Conservation (phyloP, 768 basidiomycete genomes). For the Lanmaoa rubissima region DNA sequence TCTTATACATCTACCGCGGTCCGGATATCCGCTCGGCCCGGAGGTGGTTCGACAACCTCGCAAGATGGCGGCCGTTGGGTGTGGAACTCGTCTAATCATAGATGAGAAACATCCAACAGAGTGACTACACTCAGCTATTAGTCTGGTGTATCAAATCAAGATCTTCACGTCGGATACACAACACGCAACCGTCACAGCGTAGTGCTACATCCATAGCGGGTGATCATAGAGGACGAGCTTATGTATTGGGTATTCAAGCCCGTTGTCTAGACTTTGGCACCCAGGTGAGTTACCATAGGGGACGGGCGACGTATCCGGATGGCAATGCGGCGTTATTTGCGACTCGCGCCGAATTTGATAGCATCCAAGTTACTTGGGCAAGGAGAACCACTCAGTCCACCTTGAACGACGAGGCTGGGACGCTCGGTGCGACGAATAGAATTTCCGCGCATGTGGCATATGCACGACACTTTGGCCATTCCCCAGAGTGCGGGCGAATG, state of each 20-base stretch:
- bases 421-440: background rate
- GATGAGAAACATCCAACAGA: background rate
- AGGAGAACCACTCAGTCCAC: too few relatives aligned
- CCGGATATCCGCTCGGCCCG: constrained; percentile 12
- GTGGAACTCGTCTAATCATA: background rate
- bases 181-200: too few relatives aligned
- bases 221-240: background rate
- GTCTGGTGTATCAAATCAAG: too few relatives aligned
- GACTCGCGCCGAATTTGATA: too few relatives aligned
- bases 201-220: too few relatives aligned
- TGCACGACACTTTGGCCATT: background rate
- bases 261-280: background rate
- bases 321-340: too few relatives aligned
- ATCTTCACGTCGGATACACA: too few relatives aligned
- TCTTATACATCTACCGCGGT: constrained; percentile 6
- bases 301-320: too few relatives aligned
- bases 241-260: background rate
- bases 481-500: too few relatives aligned
- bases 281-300: background rate
- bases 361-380: too few relatives aligned
- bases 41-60: background rate
- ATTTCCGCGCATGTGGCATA: background rate
- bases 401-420: background rate
- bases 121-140: too few relatives aligned
- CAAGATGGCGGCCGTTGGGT: background rate